A percentile compares a stretch with the other conserved stretches of the same genome.
Evolutionary conservation across 108 stramenopile genomes (phyloP).

Genomic region (Cylindrotheca fusiformis): DNA sequence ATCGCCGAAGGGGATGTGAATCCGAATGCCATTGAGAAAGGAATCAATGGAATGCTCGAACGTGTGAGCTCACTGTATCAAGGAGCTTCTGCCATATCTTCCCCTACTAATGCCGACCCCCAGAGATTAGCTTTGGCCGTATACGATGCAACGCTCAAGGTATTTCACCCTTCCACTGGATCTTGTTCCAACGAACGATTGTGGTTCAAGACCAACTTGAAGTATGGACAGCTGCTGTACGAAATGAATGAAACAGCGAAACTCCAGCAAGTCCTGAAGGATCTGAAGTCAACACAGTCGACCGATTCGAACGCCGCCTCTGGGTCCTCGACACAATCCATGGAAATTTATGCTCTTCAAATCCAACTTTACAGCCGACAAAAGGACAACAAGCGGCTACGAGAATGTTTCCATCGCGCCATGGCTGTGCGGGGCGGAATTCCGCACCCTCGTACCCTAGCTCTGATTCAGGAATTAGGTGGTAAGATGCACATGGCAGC

Average conservation of each 20-base stretch:
- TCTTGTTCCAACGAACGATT: slow-evolving; percentile 82
- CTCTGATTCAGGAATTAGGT: slow-evolving; percentile 89
- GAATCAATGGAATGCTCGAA: slow-evolving; percentile 89
- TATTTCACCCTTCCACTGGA: slow-evolving; percentile 71
- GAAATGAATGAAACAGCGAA: slow-evolving; percentile 87
- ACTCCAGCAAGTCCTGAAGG: slow-evolving; percentile 82
- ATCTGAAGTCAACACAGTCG: slow-evolving; percentile 47
- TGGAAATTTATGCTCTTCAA: slow-evolving; percentile 93
- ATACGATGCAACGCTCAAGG: slow-evolving; percentile 72
- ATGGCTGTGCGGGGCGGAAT: slow-evolving; percentile 87
- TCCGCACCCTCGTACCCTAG: slow-evolving; percentile 89
- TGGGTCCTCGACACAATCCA: slow-evolving; percentile 65
- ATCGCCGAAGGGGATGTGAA: slow-evolving; percentile 70
- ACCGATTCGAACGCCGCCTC: slow-evolving; percentile 14
- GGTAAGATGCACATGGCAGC: slow-evolving; percentile 92
- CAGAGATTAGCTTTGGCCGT: slow-evolving; percentile 52
- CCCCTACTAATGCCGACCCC: slow-evolving; percentile 22
- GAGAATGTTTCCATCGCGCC: slow-evolving; percentile 80
- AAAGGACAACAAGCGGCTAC: slow-evolving; percentile 87
- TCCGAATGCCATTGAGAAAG: slow-evolving; percentile 91
- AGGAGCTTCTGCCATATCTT: slow-evolving; percentile 11
- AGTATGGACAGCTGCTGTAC: slow-evolving; percentile 89
- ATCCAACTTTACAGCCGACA: slow-evolving; percentile 86
- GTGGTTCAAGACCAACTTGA: slow-evolving; percentile 96
- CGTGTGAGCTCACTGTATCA: slow-evolving; percentile 72